Evolutionary conservation across 192 early-diverging fungal species (phyloP).

Genomic region (Thoreauomyces humboldtii): DNA sequence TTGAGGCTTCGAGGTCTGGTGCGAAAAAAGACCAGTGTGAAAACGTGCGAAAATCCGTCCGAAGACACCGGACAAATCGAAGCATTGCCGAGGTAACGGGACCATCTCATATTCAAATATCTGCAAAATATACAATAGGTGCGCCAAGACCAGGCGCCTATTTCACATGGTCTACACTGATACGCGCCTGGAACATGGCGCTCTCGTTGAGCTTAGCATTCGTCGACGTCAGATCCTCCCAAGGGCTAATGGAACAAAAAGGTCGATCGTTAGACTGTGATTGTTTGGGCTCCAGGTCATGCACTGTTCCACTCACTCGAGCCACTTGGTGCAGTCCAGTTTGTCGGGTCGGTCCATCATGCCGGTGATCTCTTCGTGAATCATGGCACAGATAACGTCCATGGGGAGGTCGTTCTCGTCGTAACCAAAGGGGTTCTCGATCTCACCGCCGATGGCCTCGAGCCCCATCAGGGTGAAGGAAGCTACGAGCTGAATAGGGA

Average conservation of each 20-base stretch:
- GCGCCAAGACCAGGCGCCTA: no score
- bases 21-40: no score
- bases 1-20: no score
- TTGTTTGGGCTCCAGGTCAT: not conserved
- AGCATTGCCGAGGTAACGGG: no score
- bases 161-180: no score
- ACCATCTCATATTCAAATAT: no score
- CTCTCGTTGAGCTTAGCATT: constrained; percentile 9
- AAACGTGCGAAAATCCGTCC: no score
- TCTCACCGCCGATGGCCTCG: constrained; percentile 80
- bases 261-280: not conserved
- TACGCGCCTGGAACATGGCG: not conserved
- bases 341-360: constrained; percentile 29
- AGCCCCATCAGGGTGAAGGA: constrained; percentile 58
- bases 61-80: no score
- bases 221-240: constrained; percentile 23
- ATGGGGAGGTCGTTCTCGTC: constrained; percentile 17
- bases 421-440: constrained; percentile 88
- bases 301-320: not conserved
- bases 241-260: constrained; percentile 1
- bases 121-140: no score
- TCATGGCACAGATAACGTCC: constrained; percentile 23
- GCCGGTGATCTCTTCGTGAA: constrained; percentile 15
- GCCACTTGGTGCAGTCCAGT: constrained; percentile 9
- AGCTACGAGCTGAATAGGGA: not conserved